Percentiles rank a stretch among this genome's conserved stretches.
Evolutionary conservation across 139 green algal species (phyloP).

Genomic region (Zygnema circumcarinatum): DNA sequence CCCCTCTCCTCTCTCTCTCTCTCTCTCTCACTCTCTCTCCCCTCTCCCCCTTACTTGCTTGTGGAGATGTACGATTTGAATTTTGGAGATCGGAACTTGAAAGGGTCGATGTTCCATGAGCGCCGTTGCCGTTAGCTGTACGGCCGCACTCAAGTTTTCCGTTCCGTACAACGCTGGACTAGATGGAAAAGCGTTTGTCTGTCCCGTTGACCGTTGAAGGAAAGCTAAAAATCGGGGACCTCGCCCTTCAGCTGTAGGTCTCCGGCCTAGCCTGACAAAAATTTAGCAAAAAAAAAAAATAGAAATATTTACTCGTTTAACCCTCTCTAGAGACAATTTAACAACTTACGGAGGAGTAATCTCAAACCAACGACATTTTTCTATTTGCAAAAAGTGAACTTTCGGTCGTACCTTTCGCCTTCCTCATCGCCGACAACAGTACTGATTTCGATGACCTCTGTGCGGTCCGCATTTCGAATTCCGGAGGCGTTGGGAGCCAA

Average conservation of each 20-base stretch:
- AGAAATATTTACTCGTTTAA: neutral
- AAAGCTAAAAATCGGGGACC: neutral
- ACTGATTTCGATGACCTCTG: no score
- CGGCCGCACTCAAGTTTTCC: neutral
- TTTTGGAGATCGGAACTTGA: neutral
- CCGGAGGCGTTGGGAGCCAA: neutral
- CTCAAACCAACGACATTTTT: no score
- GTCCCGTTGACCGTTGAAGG: neutral
- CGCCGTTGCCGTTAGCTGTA: neutral
- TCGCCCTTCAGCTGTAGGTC: neutral
- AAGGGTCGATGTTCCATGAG: slow-evolving; percentile 26
- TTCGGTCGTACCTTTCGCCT: no score
- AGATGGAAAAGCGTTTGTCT: neutral
- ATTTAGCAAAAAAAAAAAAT: neutral
- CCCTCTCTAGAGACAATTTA: no score
- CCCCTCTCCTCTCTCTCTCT: no score
- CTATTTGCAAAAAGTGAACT: no score
- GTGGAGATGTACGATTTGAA: slow-evolving; percentile 32
- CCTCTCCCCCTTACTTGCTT: no score
- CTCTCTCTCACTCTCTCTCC: no score
- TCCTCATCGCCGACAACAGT: no score
- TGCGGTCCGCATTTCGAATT: no score
- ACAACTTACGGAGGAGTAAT: no score
- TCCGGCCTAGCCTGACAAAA: neutral
- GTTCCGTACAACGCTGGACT: neutral